Percentiles rank a stretch among this genome's conserved stretches.
These are phyloP conservation scores for Strobilomyces echinocephalus DNA, from an alignment of 768 basidiomycete genomes.

Conservation along the genomic window DNA sequence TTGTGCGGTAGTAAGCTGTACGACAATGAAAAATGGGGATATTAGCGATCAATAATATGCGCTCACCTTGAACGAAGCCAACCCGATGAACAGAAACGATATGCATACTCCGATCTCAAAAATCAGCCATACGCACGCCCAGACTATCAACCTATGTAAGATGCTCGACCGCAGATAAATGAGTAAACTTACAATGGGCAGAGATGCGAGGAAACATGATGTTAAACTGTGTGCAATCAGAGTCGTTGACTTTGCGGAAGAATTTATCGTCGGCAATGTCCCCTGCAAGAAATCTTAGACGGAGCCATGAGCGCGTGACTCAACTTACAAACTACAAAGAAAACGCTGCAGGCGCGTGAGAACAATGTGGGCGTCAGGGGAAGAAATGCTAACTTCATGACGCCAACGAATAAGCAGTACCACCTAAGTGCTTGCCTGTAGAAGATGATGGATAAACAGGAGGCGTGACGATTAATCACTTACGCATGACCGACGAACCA, in stretches of 20 bases:
- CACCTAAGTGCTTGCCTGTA: conserved; percentile 73
- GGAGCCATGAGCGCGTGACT: not conserved
- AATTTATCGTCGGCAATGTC: conserved; percentile 92
- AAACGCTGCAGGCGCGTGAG: conserved; percentile 43
- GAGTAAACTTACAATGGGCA: conserved; percentile 55
- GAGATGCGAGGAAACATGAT: conserved; percentile 66
- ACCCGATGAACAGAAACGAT: conserved; percentile 76
- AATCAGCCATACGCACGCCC: conserved; percentile 82
- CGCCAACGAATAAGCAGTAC: conserved; percentile 78
- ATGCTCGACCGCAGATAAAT: not conserved
- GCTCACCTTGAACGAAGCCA: conserved; percentile 75
- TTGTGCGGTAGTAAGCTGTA: conserved; percentile 37
- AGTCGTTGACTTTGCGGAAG: conserved; percentile 92
- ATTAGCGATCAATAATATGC: not conserved
- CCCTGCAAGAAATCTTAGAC: conserved; percentile 45
- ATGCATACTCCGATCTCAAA: conserved; percentile 73
- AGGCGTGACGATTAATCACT: conserved; percentile 25
- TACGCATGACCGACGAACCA: conserved; percentile 95
- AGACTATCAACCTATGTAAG: conserved; percentile 44
- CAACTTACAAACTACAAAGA: conserved; percentile 81
- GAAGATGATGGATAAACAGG: conserved; percentile 7
- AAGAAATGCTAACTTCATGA: conserved; percentile 65
- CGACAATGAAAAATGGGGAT: conserved; percentile 3
- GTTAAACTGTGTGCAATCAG: conserved; percentile 86
- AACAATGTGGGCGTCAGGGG: conserved; percentile 6